Conservation (phyloP, 2,329 filamentous ascomycete species). For the Penicillium nordicum region DNA sequence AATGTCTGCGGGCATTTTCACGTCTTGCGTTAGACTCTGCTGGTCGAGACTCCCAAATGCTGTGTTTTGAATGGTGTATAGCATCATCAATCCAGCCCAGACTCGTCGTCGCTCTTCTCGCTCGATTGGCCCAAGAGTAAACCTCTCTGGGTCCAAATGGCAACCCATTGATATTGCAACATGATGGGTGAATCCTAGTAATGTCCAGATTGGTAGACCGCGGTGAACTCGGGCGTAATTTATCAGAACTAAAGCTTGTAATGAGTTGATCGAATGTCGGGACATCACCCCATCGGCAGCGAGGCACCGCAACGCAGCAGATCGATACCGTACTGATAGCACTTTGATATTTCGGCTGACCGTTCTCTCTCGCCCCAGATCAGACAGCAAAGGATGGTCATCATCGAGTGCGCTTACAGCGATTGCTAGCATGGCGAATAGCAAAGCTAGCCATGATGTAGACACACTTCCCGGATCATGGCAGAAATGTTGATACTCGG, state of each 20-base stretch:
- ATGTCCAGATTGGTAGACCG: constrained; percentile 37
- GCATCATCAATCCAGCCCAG: constrained; percentile 42
- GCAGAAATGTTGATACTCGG: constrained; percentile 39
- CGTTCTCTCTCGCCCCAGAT: constrained; percentile 37
- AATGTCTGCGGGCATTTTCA: constrained; percentile 35
- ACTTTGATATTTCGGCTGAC: constrained; percentile 37
- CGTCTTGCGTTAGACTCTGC: constrained; percentile 26
- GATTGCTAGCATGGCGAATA: constrained; percentile 40
- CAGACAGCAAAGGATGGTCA: constrained; percentile 35
- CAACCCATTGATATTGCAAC: constrained; percentile 43
- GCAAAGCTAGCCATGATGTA: constrained; percentile 38
- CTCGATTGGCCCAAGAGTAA: constrained; percentile 35
- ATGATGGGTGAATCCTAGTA: constrained; percentile 41
- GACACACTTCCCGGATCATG: constrained; percentile 36
- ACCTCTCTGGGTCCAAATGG: constrained; percentile 41
- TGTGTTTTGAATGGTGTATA: constrained; percentile 40
- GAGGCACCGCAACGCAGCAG: constrained; percentile 38
- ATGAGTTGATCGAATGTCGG: constrained; percentile 39
- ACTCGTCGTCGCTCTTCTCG: constrained; percentile 40
- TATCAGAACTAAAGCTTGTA: constrained; percentile 41
- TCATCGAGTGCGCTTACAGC: constrained; percentile 39
- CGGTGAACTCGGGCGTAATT: constrained; percentile 39
- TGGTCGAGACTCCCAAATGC: constrained; percentile 36
- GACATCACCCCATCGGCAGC: constrained; percentile 40
- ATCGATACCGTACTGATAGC: constrained; percentile 38